Base-by-base conservation (phyloP, 1,284 basidiomycete species). In the Agaricales sp. region DNA sequence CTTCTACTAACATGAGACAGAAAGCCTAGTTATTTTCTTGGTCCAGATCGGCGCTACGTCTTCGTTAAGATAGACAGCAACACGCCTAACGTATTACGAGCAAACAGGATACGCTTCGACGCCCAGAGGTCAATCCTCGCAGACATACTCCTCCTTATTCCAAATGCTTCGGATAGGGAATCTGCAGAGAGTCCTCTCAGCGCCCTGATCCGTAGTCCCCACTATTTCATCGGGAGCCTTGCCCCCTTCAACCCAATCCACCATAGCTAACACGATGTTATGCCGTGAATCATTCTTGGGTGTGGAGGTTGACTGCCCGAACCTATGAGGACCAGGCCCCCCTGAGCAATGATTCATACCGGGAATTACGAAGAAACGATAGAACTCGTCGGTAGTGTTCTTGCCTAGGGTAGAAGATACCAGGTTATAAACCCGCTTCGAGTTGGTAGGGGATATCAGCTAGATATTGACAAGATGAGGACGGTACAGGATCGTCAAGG, bases 261-360 rank as follows among this genome's bases (percentile, higher is more conserved):
- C n/a, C n/a, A 71, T 60, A 14, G 68, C 67, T 0, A 65, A 54
- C 11, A 70, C 52, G 25, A 69, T 58, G 52, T 71, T 66, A 52
- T 67, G 61, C 45, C 58, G 45, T 4, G 62, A 51, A 18, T 56
- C 55, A 45, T 55, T 18, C 14, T 47, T 30, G 6, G 16, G 25
- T n/a, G 46, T 26, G 11, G 46, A 38, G 2, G 30, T 39, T n/a
- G n/a, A n/a, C 20, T 43, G 41, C 8, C 41, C 41, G 18, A 43
- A 43, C 13, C 20, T 8, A 16, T 11, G 20, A 8, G 13, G 8
- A 13, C 45, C 49, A 18, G 24, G 39, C 13, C 49, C 49, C 18
- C 20, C 45, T n/a, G 19, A 45, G 56, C 68, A 69, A 52, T 71
- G 68, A n/a, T 54, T 53, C 68, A 72, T 70, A 1, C 69, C 70